Evolutionary conservation across 208 protist species (phyloP).

Genomic region (Acanthamoeba castellanii): DNA sequence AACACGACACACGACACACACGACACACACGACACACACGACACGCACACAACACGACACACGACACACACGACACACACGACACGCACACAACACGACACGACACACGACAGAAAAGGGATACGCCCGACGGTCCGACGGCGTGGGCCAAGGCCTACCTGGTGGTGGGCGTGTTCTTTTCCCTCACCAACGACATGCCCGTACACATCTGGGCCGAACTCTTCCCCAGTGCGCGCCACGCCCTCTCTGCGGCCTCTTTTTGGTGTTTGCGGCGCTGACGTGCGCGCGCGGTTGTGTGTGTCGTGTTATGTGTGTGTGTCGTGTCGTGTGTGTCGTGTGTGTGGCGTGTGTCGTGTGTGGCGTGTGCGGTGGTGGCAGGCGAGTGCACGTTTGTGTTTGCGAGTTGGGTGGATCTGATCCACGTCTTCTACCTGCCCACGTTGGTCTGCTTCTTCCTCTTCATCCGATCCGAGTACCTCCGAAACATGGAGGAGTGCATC

Average conservation of each 20-base stretch:
- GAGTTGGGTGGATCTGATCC: constrained; percentile 81
- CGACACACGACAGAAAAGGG: not conserved
- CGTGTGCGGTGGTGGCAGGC: constrained; percentile 11
- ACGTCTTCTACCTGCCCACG: constrained; percentile 80
- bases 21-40: too few relatives aligned
- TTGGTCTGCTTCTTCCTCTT: constrained; percentile 85
- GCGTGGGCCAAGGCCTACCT: constrained; percentile 75
- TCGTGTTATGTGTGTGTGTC: not conserved
- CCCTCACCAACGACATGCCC: constrained; percentile 80
- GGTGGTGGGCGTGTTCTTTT: constrained; percentile 75
- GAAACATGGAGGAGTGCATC: constrained; percentile 86
- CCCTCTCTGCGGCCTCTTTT: not conserved
- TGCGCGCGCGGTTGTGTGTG: not conserved
- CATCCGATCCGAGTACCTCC: constrained; percentile 82
- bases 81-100: too few relatives aligned
- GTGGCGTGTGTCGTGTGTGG: not conserved
- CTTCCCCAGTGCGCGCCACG: constrained; percentile 63
- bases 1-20: too few relatives aligned
- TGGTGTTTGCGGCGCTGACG: not conserved
- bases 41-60: too few relatives aligned
- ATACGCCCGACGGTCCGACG: constrained; percentile 75
- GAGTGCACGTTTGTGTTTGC: constrained; percentile 80
- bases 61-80: too few relatives aligned
- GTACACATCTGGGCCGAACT: constrained; percentile 79
- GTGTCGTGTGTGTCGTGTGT: too few relatives aligned